Evolutionary conservation across 2,329 filamentous ascomycete species (phyloP), one percentile per base, ranked within the genome.

Genomic region (Xenosphaeropsis pyriputrescens): DNA sequence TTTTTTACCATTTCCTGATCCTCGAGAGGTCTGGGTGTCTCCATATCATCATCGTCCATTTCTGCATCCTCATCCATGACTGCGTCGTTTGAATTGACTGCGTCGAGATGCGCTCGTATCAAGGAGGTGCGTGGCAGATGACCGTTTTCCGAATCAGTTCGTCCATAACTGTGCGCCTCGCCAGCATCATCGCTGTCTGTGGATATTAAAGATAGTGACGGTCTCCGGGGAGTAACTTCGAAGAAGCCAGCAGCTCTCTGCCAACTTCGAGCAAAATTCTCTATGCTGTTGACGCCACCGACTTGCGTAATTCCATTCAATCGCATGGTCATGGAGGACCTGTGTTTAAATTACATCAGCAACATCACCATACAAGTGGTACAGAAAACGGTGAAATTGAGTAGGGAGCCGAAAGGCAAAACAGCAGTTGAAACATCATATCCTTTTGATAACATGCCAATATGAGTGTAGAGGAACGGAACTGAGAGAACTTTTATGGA

Each of bases 221-320:
- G 76, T 13, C 78, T 74, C 39, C 83, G 78, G 5, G 85, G 85
- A 26, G 91, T 79, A 47, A 94, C 84, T 57, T 95, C 88, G 45
- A 76, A 72, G 58, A 96, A 96, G 40, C 72, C 79, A 18, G 86
- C 85, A 29, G 89, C 89, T 55, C 89, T 78, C 59, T 89, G 85
- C 82, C 86, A 94, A 49, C 85, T 93, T 43, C 82, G 75, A 33
- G 88, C 84, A 55, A 96, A 96, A 51, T 88, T 93, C 52, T 91
- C 80, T 50, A 96, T 82, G 58, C 84, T 93, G 64, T 96, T 96
- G 43, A 88, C 80, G 36, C 89, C 89, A 45, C 89, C 91, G 35
- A 84, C 79, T 43, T 93, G 78, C 47, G 70, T 66, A 38, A 79
- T 55, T 38, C 67, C 64, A 18, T 70, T 60, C 29, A 83, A 57